Percentiles rank a stretch among this genome's conserved stretches.
Conservation (phyloP, 2,329 filamentous ascomycete species). For the Colletotrichum noveboracense region DNA sequence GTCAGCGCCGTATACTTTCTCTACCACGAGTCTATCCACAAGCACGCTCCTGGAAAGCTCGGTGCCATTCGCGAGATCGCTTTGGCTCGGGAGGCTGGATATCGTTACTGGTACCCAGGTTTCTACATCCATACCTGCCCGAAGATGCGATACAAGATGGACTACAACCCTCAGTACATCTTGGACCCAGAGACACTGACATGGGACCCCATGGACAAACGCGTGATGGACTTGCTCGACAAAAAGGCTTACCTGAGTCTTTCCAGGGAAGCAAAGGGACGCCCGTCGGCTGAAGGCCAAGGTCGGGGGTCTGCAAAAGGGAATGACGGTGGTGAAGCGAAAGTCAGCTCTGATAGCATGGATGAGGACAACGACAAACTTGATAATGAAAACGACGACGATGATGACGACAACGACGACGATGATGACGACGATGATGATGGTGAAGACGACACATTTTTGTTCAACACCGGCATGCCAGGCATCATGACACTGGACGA, state of each 20-base stretch:
- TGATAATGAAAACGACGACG: conserved; percentile 23
- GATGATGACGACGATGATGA: not conserved
- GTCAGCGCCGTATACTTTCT: conserved; percentile 86
- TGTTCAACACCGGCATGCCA: conserved; percentile 70
- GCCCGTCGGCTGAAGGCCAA: conserved; percentile 28
- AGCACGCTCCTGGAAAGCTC: conserved; percentile 75
- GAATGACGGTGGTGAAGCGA: not conserved
- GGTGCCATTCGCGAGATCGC: conserved; percentile 76
- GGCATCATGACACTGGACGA: conserved; percentile 64
- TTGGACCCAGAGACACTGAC: conserved; percentile 70
- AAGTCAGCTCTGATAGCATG: conserved; percentile 12
- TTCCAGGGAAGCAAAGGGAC: conserved; percentile 29
- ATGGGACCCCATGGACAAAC: conserved; percentile 66
- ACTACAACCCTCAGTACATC: conserved; percentile 77
- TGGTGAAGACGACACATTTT: conserved; percentile 30
- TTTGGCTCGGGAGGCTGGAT: conserved; percentile 71
- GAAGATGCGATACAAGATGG: conserved; percentile 87
- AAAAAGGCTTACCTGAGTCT: conserved; percentile 61
- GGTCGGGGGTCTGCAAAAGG: conserved; percentile 11
- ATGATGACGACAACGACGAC: conserved; percentile 7
- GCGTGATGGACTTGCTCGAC: conserved; percentile 55
- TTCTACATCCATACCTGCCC: conserved; percentile 83
- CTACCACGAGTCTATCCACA: conserved; percentile 77
- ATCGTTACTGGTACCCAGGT: conserved; percentile 79
- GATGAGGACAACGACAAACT: not conserved